Evolutionary conservation across 73 alveolate species (phyloP).

Genomic region (Symbiodinium pilosum): DNA sequence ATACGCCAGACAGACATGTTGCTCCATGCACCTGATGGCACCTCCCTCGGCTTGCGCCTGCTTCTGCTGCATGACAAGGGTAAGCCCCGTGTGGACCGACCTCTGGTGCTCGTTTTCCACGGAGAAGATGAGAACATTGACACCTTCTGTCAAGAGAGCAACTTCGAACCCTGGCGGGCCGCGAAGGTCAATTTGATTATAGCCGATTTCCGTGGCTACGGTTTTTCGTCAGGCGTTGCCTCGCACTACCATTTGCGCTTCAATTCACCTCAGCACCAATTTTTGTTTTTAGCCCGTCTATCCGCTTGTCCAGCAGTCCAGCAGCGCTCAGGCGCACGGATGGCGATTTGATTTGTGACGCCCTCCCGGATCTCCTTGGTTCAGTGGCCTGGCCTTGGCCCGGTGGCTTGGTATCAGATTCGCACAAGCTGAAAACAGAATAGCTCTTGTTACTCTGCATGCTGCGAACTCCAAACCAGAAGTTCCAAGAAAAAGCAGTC

Average conservation of each 20-base stretch:
- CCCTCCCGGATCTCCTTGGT: neutral
- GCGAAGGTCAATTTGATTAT: conserved; percentile 39
- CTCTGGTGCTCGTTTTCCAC: conserved; percentile 46
- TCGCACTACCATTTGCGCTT: conserved; percentile 63
- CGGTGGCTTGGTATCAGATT: neutral
- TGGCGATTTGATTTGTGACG: neutral
- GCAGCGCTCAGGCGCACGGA: neutral
- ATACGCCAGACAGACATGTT: conserved; percentile 25
- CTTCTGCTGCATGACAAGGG: conserved; percentile 37
- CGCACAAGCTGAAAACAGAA: too few species aligned
- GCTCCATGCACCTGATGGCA: neutral
- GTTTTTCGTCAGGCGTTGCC: conserved; percentile 56
- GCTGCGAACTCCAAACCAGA: too few species aligned
- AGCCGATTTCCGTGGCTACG: conserved; percentile 55
- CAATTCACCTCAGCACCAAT: neutral
- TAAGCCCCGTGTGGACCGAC: neutral
- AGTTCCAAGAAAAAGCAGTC: too few species aligned
- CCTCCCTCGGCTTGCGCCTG: conserved; percentile 50
- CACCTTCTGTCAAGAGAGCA: conserved; percentile 51
- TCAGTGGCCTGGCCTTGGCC: conserved; percentile 1
- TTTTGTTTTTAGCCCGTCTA: neutral
- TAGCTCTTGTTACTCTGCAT: too few species aligned
- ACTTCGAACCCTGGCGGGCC: neutral
- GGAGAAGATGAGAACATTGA: conserved; percentile 78
- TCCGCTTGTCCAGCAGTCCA: neutral